Base-by-base conservation (phyloP, 176 grass and related monocot species). In the Poa annua region DNA sequence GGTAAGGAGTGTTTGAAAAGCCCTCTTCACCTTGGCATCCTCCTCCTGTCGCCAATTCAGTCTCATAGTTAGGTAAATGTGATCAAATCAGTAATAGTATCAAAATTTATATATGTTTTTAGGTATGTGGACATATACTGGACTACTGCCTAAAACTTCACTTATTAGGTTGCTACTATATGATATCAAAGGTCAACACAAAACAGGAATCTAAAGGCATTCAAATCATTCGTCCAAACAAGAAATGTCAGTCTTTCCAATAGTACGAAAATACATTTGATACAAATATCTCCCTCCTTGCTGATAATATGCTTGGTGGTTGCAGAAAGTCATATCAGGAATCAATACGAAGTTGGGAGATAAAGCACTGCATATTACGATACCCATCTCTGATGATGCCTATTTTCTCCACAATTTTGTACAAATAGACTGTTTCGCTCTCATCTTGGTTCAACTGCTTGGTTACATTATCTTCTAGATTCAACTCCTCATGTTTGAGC, bases 1-100 rank as follows among this genome's bases (percentile, higher is more conserved):
- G 21, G 91, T 92, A 61, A 95, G 91, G 55, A 99, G 96, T 34
- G 96, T 99, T 85, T 96, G 91, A 71, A 96, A 99, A 32, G 96
- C 96, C 84, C 88, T 96, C 82, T 92, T 93, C 22, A 96, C 93
- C 87, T 89, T 94, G 71, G 91, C 93, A 84, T 93, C 88, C 2
- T 99, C 84, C 61, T 96, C 89, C 96, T 99, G 78, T 42, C 73
- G 52, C 35, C 66, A 88, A 39, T 65, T 25, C 29, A 20, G 2
- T 0, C 1, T 1, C 20, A n/a, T 6, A 10, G 15, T 65, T 71
- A 29, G 17, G 75, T 52, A 76, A 62, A 22, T 15, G 24, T 10
- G 13, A 52, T 21, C 5, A 48, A 51, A 51, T 70, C 68, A 19
- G 22, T 24, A 29, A 82, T 54, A 35, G 45, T 63, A 8, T 62